Evolutionary conservation across 805 yeast species (phyloP).

Genomic region (Sugiyamaella marilandica): DNA sequence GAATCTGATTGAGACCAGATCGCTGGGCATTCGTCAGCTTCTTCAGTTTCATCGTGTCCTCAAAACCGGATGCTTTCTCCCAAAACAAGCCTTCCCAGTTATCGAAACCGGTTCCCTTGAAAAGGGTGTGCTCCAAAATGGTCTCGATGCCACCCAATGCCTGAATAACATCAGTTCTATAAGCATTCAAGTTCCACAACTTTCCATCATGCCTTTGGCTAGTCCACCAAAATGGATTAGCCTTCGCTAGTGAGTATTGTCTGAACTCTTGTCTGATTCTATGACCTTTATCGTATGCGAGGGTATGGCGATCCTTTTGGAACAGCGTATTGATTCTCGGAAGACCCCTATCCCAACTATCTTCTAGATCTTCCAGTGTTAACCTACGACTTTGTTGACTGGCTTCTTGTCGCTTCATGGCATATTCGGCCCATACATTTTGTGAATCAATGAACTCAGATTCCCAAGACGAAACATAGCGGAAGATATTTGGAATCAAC

Average conservation of each 20-base stretch:
- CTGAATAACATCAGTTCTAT: constrained; percentile 92
- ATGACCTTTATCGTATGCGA: constrained; percentile 93
- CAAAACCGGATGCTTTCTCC: constrained; percentile 98
- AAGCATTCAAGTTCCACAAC: constrained; percentile 88
- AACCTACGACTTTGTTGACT: constrained; percentile 76
- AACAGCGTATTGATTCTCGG: constrained; percentile 94
- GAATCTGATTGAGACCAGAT: constrained; percentile 94
- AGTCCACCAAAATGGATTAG: constrained; percentile 97
- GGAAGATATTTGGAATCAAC: constrained; percentile 85
- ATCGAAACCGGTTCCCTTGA: constrained; percentile 95
- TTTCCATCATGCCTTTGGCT: constrained; percentile 90
- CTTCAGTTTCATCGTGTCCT: constrained; percentile 90
- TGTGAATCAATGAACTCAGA: constrained; percentile 91
- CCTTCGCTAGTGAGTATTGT: constrained; percentile 63
- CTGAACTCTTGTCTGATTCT: constrained; percentile 75
- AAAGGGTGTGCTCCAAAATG: constrained; percentile 87
- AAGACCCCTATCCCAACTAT: constrained; percentile 93
- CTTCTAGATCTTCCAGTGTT: constrained; percentile 90
- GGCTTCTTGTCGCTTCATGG: constrained; percentile 84
- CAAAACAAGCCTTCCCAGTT: constrained; percentile 99
- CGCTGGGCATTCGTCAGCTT: constrained; percentile 96
- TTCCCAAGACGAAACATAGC: constrained; percentile 95
- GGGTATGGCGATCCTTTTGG: constrained; percentile 90
- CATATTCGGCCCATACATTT: constrained; percentile 97
- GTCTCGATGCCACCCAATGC: constrained; percentile 97